Percentiles rank a stretch among this genome's conserved stretches.
These are phyloP conservation scores for Podospora anserina DNA, from an alignment of 495 filamentous ascomycete genomes.

Conservation along the genomic window DNA sequence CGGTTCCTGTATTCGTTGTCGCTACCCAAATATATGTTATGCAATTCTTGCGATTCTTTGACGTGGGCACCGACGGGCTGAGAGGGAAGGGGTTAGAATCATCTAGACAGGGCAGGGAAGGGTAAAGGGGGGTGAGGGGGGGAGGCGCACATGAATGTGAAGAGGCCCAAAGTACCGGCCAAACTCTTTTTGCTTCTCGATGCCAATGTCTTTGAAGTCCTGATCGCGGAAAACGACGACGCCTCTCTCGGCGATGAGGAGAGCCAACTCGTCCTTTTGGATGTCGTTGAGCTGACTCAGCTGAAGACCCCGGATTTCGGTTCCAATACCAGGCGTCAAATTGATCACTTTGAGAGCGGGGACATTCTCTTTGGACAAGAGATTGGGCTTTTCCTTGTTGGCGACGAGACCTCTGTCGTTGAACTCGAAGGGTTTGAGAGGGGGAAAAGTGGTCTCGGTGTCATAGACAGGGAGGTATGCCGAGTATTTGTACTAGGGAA, in stretches of 20 bases:
- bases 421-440: constrained; percentile 58
- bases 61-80: constrained; percentile 47
- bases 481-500: constrained; percentile 51
- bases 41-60: constrained; percentile 39
- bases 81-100: not conserved
- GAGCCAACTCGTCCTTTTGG: constrained; percentile 72
- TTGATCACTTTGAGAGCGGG: constrained; percentile 48
- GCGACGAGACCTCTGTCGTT: constrained; percentile 56
- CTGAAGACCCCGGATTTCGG: constrained; percentile 67
- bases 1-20: constrained; percentile 44
- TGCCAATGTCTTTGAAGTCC: constrained; percentile 58
- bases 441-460: constrained; percentile 55
- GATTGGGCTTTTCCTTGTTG: constrained; percentile 56
- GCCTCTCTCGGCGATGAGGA: constrained; percentile 66
- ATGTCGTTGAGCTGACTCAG: constrained; percentile 62
- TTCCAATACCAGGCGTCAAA: constrained; percentile 67
- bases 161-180: constrained; percentile 64
- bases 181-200: constrained; percentile 61
- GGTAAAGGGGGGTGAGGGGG: not conserved
- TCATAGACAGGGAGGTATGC: constrained; percentile 64
- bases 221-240: constrained; percentile 73
- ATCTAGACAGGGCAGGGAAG: not conserved
- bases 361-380: constrained; percentile 44
- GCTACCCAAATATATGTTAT: constrained; percentile 50
- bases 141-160: constrained; percentile 54